Percentiles rank a stretch among this genome's conserved stretches.
phyloP scores from a whole-genome alignment of 2,329 filamentous ascomycete genomes.

The Karstenula rhodostoma region DNA sequence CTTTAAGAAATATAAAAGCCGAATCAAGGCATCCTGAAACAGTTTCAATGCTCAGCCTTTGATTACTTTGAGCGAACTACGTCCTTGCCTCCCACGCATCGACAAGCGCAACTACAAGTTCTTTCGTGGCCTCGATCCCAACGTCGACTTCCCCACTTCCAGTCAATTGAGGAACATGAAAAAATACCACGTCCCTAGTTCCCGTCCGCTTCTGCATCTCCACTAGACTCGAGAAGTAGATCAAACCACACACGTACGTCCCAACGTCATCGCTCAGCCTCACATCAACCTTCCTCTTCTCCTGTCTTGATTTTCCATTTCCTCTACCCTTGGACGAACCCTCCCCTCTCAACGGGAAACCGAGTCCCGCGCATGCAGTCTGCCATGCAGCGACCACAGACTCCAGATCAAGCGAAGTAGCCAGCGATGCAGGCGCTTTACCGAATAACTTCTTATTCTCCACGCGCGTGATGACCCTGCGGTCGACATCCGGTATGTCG shows the following conservation, averaged over 20 bases:
- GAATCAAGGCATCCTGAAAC: too few species aligned
- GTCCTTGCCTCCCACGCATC: constrained; percentile 32
- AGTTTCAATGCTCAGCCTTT: too few species aligned
- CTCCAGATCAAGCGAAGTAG: constrained; percentile 34
- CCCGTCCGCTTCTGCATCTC: constrained; percentile 32
- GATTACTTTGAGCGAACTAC: too few species aligned
- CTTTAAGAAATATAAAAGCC: too few species aligned
- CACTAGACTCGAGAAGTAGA: constrained; percentile 52
- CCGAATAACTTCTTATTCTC: constrained; percentile 34
- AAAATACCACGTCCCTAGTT: constrained; percentile 47
- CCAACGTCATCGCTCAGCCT: constrained; percentile 51
- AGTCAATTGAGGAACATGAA: constrained; percentile 53
- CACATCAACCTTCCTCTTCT: constrained; percentile 34
- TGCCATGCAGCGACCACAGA: constrained; percentile 24
- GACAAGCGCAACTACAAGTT: constrained; percentile 48
- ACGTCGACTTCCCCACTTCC: constrained; percentile 40
- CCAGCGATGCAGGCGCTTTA: constrained; percentile 33
- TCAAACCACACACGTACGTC: constrained; percentile 55
- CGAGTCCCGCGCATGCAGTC: constrained; percentile 19
- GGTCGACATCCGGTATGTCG: constrained; percentile 73
- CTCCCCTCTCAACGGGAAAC: constrained; percentile 2
- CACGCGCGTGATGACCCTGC: constrained; percentile 44
- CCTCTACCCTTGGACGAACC: constrained; percentile 13
- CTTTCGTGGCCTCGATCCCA: constrained; percentile 41
- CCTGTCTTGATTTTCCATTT: constrained; percentile 17